phyloP scores from a whole-genome alignment of 345 rosid genomes.

The Eucalyptus rudis region DNA sequence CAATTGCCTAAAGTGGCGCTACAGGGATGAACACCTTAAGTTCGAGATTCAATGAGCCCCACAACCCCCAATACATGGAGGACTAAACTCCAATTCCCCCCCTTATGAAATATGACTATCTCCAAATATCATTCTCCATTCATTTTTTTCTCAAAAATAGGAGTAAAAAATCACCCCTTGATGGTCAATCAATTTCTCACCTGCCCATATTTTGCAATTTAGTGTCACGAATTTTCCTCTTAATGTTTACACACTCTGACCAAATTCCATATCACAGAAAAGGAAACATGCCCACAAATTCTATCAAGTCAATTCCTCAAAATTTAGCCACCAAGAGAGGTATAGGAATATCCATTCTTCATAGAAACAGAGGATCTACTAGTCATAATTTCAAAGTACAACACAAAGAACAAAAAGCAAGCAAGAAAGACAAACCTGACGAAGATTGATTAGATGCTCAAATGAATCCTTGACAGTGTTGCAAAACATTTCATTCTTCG shows the following conservation, averaged over 20 bases:
- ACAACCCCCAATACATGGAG: background rate
- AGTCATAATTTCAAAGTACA: background rate
- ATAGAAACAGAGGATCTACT: background rate
- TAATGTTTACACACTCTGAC: background rate
- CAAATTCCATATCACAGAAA: background rate
- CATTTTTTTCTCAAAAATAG: background rate
- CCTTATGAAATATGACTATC: background rate
- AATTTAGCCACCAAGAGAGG: background rate
- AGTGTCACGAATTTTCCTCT: background rate
- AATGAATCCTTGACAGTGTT: conserved; percentile 91
- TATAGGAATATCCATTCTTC: background rate
- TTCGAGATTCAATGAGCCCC: background rate
- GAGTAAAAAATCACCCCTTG: background rate
- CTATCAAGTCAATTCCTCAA: background rate
- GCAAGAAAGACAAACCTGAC: conserved; percentile 51
- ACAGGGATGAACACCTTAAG: background rate
- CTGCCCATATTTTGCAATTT: background rate
- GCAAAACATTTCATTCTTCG: conserved; percentile 77
- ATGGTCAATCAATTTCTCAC: background rate
- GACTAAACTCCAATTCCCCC: background rate
- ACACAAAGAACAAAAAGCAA: background rate
- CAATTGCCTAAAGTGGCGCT: background rate
- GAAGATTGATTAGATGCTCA: conserved; percentile 91
- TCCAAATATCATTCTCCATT: background rate
- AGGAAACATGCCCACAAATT: background rate